Base-by-base conservation (phyloP, 2,329 filamentous ascomycete species). In the Tolypocladium cylindrosporum region DNA sequence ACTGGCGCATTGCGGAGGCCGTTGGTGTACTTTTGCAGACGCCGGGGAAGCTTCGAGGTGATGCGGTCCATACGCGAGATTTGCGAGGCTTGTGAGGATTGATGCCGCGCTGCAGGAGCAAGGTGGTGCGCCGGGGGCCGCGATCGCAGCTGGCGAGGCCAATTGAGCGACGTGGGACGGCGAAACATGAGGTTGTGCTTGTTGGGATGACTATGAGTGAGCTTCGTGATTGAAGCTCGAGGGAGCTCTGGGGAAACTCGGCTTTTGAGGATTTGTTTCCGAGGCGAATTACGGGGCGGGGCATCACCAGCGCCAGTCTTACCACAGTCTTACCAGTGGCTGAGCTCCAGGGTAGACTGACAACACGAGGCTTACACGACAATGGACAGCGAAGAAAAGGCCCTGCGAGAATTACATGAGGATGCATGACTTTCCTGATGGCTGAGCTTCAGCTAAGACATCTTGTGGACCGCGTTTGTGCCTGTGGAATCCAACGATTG, bases 1-100 rank as follows among this genome's bases (percentile, higher is more conserved):
- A 91, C 72, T 0, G 94, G 94, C 1, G 91, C 91, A 57, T 82
- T 79, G 58, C 86, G 83, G 3, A 99, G 82, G 0, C 85, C 84
- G 1, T 76, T 73, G 0, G 89, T 86, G 74, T 91, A 90, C 56
- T 77, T 79, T 58, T 83, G 88, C 14, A 95, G 79, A 60, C 85
- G 86, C 5, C 68, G 74, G 3, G 90, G 91, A 9, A 89, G 79
- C 61, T 79, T 79, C 39, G 73, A 60, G 27, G 82, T 75, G 66
- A 84, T 71, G 45, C 73, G 74, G 58, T 77, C 72, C 58, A 77
- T 69, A 27, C 75, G 75, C 31, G 73, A 64, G 3, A 59, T 56
- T 53, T 41, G 52, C 5, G 55, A 68, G 2, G 69, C 59, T 59
- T 68, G 63, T n/a, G 69, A 65, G n/a, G 70, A 68, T 56, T 67